Evolutionary conservation across 306 rosid genomes (phyloP).

Genomic region (Dryas alaskensis): DNA sequence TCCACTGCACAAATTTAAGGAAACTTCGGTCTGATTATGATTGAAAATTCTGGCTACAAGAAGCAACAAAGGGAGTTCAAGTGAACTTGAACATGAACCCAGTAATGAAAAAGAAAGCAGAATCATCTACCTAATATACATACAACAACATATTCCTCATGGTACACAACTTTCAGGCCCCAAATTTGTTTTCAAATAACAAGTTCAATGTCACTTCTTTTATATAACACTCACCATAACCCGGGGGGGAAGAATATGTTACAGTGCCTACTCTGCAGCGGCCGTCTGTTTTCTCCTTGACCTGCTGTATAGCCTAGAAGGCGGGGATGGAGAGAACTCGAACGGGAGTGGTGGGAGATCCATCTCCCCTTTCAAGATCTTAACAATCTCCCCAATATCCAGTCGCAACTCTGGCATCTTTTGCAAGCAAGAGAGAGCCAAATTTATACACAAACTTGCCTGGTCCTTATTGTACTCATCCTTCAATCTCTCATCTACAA

Average conservation of each 20-base stretch:
- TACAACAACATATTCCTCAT: slow-evolving; percentile 28
- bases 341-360: slow-evolving; percentile 74
- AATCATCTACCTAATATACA: slow-evolving; percentile 29
- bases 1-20: not conserved
- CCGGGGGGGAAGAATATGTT: slow-evolving; percentile 20
- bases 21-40: not conserved
- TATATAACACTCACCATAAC: slow-evolving; percentile 27
- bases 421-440: slow-evolving; percentile 78
- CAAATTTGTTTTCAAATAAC: slow-evolving; percentile 12
- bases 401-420: slow-evolving; percentile 87
- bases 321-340: slow-evolving; percentile 90
- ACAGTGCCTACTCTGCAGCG: slow-evolving; percentile 41
- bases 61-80: not conserved
- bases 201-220: slow-evolving; percentile 13
- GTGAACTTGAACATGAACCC: slow-evolving; percentile 22
- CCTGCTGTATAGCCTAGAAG: slow-evolving; percentile 67
- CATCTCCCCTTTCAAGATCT: slow-evolving; percentile 84
- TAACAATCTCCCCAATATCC: slow-evolving; percentile 78
- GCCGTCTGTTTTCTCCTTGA: slow-evolving; percentile 61
- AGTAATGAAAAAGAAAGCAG: slow-evolving; percentile 24
- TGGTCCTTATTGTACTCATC: slow-evolving; percentile 70
- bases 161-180: slow-evolving; percentile 18
- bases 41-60: slow-evolving; percentile 5
- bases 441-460: slow-evolving; percentile 75
- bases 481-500: slow-evolving; percentile 75